Base-by-base conservation (phyloP, 441 rosid genomes). In the Brassica balearica region DNA sequence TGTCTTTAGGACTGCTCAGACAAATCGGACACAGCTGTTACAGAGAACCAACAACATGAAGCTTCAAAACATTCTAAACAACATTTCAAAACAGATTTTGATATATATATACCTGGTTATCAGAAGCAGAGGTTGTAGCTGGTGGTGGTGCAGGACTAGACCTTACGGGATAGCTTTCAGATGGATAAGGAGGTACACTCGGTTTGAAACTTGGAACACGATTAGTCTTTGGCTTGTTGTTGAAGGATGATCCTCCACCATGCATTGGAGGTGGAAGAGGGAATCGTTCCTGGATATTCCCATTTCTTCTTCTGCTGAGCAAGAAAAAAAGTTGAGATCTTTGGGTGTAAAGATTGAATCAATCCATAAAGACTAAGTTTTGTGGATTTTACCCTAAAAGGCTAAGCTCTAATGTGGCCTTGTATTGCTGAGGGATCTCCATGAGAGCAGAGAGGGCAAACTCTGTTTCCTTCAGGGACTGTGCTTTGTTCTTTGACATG, bases 1-100 rank as follows among this genome's bases (percentile, higher is more conserved):
- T 89, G 84, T 93, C 86, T 87, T 95, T 95, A 8, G 79, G 83
- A 78, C 84, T 90, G 70, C 81, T 77, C 67, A 95, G 87, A 83
- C 99, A 95, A 58, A 95, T 90, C 72, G 97, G 97, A 75, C 99
- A 95, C 73, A 85, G 59, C 99, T 93, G 88, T 71, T 65, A 19
- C 68, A 48, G 8, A 68, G 15, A 74, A 61, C 19, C 76, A 72
- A 55, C 14, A 70, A 72, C 25, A 78, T 65, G 11, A 68, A 23
- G 29, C 63, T 15, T 79, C 55, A n/a, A 1, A 34, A 61, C 68
- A 51, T 9, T 43, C 14, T 1, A 17, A 17, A 25, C 4, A 38
- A 46, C 71, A 56, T 14, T 74, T 14, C 55, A 62, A 23, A 65
- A 65, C 11, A 43, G 27, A 17, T 73, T 68, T 61, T 3, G 6